Percentiles rank a stretch among this genome's conserved stretches.
phyloP scores from a whole-genome alignment of 2,329 filamentous ascomycete species.

The Talaromyces islandicus region DNA sequence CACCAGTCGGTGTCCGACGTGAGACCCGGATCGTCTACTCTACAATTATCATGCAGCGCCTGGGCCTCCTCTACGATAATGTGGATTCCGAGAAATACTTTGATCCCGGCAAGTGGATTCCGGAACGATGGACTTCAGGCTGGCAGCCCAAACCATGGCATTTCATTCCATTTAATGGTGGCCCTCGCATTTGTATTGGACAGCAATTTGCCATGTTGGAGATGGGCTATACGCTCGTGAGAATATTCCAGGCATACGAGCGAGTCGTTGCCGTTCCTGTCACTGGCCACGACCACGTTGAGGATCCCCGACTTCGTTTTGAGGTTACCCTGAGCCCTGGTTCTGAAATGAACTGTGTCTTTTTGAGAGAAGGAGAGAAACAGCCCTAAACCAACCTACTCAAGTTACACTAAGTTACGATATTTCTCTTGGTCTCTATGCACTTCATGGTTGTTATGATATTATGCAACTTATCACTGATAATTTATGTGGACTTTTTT shows the following conservation, averaged over 20 bases:
- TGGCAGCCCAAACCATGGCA: constrained; percentile 50
- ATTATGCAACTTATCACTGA: not conserved
- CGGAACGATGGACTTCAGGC: constrained; percentile 45
- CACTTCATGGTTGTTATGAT: not conserved
- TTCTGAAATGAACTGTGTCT: constrained; percentile 34
- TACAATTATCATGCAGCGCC: constrained; percentile 48
- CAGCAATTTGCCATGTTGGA: constrained; percentile 57
- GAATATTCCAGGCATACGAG: constrained; percentile 38
- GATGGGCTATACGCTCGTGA: constrained; percentile 47
- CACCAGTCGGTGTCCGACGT: constrained; percentile 42
- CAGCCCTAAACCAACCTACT: not conserved
- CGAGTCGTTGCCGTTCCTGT: constrained; percentile 27
- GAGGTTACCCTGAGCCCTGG: constrained; percentile 35
- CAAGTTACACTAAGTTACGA: not conserved
- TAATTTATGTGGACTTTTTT: not conserved
- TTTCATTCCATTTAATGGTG: constrained; percentile 52
- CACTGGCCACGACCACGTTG: constrained; percentile 25
- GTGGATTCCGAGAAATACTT: constrained; percentile 30
- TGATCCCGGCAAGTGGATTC: constrained; percentile 41
- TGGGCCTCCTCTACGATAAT: constrained; percentile 43
- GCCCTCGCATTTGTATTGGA: constrained; percentile 51
- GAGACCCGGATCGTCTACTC: constrained; percentile 47
- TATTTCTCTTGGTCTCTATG: not conserved
- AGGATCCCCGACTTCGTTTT: constrained; percentile 30
- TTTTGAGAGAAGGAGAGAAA: constrained; percentile 24